A percentile compares a stretch with the other conserved stretches of the same genome.
phyloP scores from a whole-genome alignment of 1,284 basidiomycete genomes.

The Fistulina hepatica region DNA sequence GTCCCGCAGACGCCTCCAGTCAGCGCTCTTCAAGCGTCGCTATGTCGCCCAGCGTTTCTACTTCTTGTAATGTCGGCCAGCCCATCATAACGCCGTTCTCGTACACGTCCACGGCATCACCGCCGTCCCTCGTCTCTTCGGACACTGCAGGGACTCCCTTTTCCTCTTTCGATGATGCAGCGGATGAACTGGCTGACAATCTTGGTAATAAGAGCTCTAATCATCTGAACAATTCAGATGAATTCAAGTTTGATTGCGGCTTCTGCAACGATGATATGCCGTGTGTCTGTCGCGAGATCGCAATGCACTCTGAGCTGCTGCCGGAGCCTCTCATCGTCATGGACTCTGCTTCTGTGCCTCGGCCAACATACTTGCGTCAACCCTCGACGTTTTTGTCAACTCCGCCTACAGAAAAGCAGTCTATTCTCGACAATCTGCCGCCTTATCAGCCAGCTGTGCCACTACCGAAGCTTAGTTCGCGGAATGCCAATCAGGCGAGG shows the following conservation, averaged over 20 bases:
- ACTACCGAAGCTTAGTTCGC: constrained; percentile 56
- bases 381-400: constrained; percentile 17
- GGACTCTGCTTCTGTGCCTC: constrained; percentile 27
- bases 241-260: constrained; percentile 41
- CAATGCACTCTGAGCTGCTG: too few species aligned
- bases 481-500: constrained; percentile 27
- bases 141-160: constrained; percentile 19
- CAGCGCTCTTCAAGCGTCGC: constrained; percentile 14
- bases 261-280: constrained; percentile 60
- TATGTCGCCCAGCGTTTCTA: constrained; percentile 22
- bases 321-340: constrained; percentile 24
- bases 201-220: constrained; percentile 13
- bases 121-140: constrained; percentile 21
- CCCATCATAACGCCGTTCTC: constrained; percentile 39
- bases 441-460: constrained; percentile 70
- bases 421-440: constrained; percentile 66
- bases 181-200: neutral
- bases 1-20: constrained; percentile 15
- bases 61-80: constrained; percentile 45
- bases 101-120: neutral
- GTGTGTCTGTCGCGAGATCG: constrained; percentile 64
- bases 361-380: constrained; percentile 23
- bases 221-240: too few species aligned
- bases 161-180: constrained; percentile 19
- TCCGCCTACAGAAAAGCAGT: constrained; percentile 24